Conservation (phyloP, 108 stramenopile species). For the Nitzschia inconspicua region DNA sequence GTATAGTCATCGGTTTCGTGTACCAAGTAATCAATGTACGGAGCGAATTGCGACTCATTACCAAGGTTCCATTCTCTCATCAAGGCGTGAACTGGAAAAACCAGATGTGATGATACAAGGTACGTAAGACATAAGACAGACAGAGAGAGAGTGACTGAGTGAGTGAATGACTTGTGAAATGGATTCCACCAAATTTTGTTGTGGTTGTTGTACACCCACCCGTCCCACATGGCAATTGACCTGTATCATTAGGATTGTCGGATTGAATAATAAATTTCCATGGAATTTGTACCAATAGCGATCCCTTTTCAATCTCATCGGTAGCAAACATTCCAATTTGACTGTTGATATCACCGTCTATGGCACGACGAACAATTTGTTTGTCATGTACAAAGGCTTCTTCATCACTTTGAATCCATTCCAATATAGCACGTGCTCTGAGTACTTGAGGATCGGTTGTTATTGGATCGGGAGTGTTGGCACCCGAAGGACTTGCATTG, state of each 20-base stretch:
- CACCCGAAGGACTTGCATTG: too few species aligned
- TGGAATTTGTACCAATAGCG: constrained; percentile 4
- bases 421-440: too few species aligned
- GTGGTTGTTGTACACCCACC: too few species aligned
- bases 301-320: neutral
- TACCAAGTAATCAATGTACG: constrained; percentile 66
- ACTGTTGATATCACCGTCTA: constrained; percentile 14
- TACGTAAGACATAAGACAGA: too few species aligned
- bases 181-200: constrained; percentile 31
- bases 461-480: too few species aligned
- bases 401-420: constrained; percentile 19
- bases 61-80: constrained; percentile 22
- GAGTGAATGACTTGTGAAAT: constrained; percentile 21
- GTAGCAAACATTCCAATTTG: constrained; percentile 28
- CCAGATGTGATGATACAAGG: too few species aligned
- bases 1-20: constrained; percentile 13
- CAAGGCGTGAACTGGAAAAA: constrained; percentile 16
- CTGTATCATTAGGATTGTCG: neutral
- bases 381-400: constrained; percentile 34
- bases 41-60: constrained; percentile 36
- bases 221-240: constrained; percentile 18
- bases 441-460: too few species aligned
- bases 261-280: neutral
- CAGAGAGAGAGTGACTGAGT: too few species aligned
- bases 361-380: constrained; percentile 26